A percentile compares a stretch with the other conserved stretches of the same genome.
Conservation (phyloP, 2,329 filamentous ascomycete species). For the Lasiodiplodia theobromae region DNA sequence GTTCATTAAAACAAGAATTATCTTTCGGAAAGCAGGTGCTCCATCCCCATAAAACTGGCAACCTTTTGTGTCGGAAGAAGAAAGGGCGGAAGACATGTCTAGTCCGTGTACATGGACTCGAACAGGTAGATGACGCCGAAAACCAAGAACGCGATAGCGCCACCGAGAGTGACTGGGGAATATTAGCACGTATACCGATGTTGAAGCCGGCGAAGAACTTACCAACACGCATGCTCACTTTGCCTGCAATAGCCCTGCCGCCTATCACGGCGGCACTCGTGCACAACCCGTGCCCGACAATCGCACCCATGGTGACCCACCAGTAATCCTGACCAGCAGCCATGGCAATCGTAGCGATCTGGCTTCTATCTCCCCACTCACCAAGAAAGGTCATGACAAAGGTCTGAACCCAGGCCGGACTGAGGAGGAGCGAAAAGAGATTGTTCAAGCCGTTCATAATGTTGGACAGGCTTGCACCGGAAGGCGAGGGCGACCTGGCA, state of each 20-base stretch:
- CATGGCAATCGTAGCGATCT: slow-evolving; percentile 99
- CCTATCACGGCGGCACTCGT: slow-evolving; percentile 91
- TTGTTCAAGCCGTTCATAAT: slow-evolving; percentile 77
- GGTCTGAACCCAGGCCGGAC: slow-evolving; percentile 97
- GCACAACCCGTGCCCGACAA: slow-evolving; percentile 86
- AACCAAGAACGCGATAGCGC: slow-evolving; percentile 85
- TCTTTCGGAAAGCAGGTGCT: background rate
- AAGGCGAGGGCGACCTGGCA: slow-evolving; percentile 49
- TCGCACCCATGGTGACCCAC: slow-evolving; percentile 94
- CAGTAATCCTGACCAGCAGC: slow-evolving; percentile 97
- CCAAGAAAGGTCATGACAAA: slow-evolving; percentile 99
- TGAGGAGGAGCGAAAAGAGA: slow-evolving; percentile 84
- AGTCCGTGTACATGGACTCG: slow-evolving; percentile 71
- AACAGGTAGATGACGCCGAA: slow-evolving; percentile 93
- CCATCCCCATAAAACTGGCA: background rate
- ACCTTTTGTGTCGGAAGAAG: background rate
- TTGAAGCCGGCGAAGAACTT: slow-evolving; percentile 56
- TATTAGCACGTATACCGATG: background rate
- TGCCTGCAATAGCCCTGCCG: slow-evolving; percentile 88
- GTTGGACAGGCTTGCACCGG: slow-evolving; percentile 56
- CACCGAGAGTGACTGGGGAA: slow-evolving; percentile 82
- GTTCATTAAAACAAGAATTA: slow-evolving; percentile 15
- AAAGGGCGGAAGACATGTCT: slow-evolving; percentile 3
- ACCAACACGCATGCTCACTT: slow-evolving; percentile 95
- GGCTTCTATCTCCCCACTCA: slow-evolving; percentile 96